Base-by-base conservation (phyloP, 129 eudicot species). In the Flaveria brownii region DNA sequence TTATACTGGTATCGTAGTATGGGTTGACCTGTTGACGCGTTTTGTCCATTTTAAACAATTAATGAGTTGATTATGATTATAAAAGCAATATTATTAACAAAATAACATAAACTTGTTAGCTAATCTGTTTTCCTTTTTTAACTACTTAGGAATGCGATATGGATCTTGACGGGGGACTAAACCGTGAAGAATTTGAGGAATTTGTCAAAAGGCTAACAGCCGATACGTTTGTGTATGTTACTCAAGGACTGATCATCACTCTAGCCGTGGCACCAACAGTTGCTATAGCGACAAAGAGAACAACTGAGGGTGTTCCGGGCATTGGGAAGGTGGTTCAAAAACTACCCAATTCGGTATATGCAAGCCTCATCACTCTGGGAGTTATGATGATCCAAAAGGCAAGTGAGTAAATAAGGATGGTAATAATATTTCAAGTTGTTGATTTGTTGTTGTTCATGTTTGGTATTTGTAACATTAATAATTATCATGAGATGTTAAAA, bases 171-270 rank as follows among this genome's bases (percentile, higher is more conserved):
- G 93, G 92, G 36, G 96, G 81, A 67, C 91, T 94, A 22, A 78
- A 87, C 83, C 97, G 85, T 11, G 89, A 86, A 74, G 98, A 94
- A 68, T 91, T 94, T 71, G 86, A 46, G 30, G 85, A 86, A 80
- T 94, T 94, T 65, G 73, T 91, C 26, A 74, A 81, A 54, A 78
- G 66, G 56, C 68, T 89, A 61, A 89, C 97, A 8, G 86, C 84
- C 8, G 96, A 94, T 54, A 87, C 97, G 8, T 84, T 94, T 36
- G 70, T 79, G 62, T 72, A 72, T 15, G 92, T 91, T 5, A 94
- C 96, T 77, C 96, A 91, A 84, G 98, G 98, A 71, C 77, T 94
- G 80, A 81, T 94, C 25, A 83, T 91, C 73, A 84, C 96, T 42
- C 72, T 94, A 82, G 96, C 97, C 1, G 67, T 87, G 14, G 98